Conservation (phyloP, 148 eudicot genomes). For the Diospyros kaki region DNA sequence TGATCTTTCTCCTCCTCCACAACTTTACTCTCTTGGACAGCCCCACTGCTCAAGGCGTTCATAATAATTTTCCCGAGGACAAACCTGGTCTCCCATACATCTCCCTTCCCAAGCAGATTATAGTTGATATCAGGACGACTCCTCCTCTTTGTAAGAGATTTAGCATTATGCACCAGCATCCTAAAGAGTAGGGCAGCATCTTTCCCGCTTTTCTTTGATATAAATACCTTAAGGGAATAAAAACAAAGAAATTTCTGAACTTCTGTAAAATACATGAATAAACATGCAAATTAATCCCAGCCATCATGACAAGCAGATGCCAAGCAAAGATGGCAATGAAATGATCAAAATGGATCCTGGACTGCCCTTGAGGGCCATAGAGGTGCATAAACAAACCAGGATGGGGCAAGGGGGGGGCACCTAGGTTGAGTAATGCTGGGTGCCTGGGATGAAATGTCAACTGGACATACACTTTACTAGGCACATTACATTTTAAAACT, state of each 20-base stretch:
- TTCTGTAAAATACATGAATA: background rate
- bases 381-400: background rate
- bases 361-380: background rate
- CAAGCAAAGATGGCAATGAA: background rate
- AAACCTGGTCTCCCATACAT: constrained; percentile 44
- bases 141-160: constrained; percentile 23
- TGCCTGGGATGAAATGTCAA: no score
- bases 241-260: background rate
- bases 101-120: constrained; percentile 49
- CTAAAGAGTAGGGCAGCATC: constrained; percentile 31
- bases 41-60: constrained; percentile 43
- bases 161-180: constrained; percentile 23
- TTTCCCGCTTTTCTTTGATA: constrained; percentile 29
- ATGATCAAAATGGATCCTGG: background rate
- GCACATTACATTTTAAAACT: no score
- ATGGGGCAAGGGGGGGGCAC: no score
- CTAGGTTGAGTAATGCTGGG: no score
- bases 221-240: constrained; percentile 41
- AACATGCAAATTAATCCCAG: background rate
- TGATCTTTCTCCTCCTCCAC: constrained; percentile 20
- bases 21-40: constrained; percentile 11
- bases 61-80: constrained; percentile 61
- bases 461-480: no score
- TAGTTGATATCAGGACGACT: constrained; percentile 29
- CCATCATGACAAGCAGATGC: background rate